Percentiles rank a stretch among this genome's conserved stretches.
Conservation (phyloP, 345 rosid genomes). For the Citrus hindsii region DNA sequence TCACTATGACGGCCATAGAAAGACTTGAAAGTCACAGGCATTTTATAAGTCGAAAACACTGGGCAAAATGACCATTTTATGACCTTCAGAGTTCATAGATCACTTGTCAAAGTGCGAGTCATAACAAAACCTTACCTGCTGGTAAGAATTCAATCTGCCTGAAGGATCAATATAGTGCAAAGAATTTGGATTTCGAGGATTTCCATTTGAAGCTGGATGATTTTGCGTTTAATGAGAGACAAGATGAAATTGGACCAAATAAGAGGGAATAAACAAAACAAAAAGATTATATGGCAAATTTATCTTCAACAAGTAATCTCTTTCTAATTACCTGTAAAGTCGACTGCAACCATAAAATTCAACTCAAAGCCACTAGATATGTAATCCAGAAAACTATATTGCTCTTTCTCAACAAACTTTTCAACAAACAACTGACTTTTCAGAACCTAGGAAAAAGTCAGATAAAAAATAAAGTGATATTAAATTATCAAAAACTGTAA, state of each 20-base stretch:
- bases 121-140: constrained; percentile 38
- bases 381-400: constrained; percentile 78
- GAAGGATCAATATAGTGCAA: constrained; percentile 84
- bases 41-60: background rate
- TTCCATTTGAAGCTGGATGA: constrained; percentile 81
- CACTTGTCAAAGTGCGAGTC: background rate
- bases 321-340: constrained; percentile 67
- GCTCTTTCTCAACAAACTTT: constrained; percentile 55
- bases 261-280: background rate
- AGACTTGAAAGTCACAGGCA: background rate
- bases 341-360: constrained; percentile 91
- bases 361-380: constrained; percentile 79
- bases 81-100: background rate
- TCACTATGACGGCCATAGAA: background rate
- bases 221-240: background rate
- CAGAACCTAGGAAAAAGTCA: constrained; percentile 38
- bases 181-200: constrained; percentile 60
- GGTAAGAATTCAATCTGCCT: constrained; percentile 77
- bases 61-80: background rate
- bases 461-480: background rate
- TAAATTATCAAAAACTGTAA: background rate
- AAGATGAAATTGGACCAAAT: background rate
- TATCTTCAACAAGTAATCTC: background rate
- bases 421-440: constrained; percentile 82
- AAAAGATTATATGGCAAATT: background rate